Conservation (phyloP, 441 rosid species). For the Gossypium schwendimanii region DNA sequence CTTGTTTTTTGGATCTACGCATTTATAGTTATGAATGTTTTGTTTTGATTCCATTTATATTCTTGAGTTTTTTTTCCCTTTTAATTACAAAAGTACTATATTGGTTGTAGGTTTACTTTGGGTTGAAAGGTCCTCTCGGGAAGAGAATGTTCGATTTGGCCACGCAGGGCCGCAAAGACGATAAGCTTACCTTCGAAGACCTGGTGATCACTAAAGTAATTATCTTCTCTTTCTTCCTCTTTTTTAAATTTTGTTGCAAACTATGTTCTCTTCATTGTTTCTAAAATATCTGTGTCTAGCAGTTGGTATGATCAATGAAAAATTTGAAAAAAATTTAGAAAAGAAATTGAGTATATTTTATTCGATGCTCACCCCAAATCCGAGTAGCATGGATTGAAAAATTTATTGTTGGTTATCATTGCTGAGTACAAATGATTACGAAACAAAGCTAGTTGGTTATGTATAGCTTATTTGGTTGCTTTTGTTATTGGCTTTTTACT, state of each 20-base stretch:
- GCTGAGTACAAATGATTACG: not conserved
- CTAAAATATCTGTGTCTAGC: not conserved
- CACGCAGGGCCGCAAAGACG: slow-evolving; percentile 56
- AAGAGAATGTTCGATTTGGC: slow-evolving; percentile 58
- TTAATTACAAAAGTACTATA: not conserved
- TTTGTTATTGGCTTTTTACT: not conserved
- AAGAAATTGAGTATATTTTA: not conserved
- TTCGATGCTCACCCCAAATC: not conserved
- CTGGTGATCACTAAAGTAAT: slow-evolving; percentile 69
- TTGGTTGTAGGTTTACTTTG: slow-evolving; percentile 46
- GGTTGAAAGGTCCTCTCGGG: slow-evolving; percentile 50
- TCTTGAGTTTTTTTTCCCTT: not conserved
- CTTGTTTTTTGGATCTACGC: not conserved
- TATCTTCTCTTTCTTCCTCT: not conserved
- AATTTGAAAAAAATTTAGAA: not conserved
- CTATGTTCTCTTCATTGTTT: not conserved
- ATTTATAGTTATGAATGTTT: not conserved
- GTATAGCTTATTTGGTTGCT: not conserved
- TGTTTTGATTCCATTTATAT: not conserved
- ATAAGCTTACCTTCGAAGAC: slow-evolving; percentile 55
- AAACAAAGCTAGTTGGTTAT: not conserved
- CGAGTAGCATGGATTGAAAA: not conserved
- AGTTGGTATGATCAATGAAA: not conserved
- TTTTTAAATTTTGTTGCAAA: not conserved
- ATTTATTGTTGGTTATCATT: not conserved